These are phyloP conservation scores for Colletotrichum horii DNA, from an alignment of 2,329 filamentous ascomycete genomes.

Conservation along the genomic window DNA sequence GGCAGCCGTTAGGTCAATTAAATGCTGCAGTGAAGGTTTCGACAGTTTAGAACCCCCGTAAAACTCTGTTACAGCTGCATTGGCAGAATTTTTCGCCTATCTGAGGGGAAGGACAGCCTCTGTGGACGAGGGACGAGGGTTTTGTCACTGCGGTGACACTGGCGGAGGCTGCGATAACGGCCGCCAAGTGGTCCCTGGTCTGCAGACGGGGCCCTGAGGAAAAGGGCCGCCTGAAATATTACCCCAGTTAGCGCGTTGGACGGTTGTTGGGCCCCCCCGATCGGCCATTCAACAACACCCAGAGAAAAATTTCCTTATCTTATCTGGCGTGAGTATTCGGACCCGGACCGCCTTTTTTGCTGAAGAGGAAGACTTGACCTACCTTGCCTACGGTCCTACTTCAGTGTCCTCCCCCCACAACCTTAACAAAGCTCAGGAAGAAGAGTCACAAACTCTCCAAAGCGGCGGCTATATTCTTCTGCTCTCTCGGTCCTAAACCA, in stretches of 20 bases:
- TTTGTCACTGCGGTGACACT: constrained; percentile 14
- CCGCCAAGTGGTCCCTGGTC: constrained; percentile 14
- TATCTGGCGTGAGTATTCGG: constrained; percentile 9
- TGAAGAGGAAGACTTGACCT: constrained; percentile 11
- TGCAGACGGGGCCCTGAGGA: background rate
- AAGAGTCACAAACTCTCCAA: constrained; percentile 22
- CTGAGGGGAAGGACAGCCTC: background rate
- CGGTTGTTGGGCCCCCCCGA: constrained; percentile 15
- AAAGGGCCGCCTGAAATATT: background rate
- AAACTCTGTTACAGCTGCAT: constrained; percentile 10
- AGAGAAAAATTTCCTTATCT: constrained; percentile 27
- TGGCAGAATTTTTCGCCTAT: constrained; percentile 17
- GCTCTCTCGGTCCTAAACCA: constrained; percentile 20
- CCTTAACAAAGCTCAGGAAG: constrained; percentile 15
- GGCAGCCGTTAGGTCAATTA: background rate
- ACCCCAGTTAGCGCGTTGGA: constrained; percentile 7
- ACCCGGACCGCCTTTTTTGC: constrained; percentile 20
- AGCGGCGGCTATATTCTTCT: constrained; percentile 10
- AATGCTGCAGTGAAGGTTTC: constrained; percentile 1
- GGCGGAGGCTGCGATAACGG: constrained; percentile 20
- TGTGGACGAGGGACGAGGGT: background rate
- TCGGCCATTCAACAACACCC: constrained; percentile 17
- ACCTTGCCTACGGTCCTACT: background rate
- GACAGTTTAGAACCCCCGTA: background rate
- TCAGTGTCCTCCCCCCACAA: constrained; percentile 2